Conservation (phyloP, 2,329 filamentous ascomycete genomes). For the Didymellaceae sp. region DNA sequence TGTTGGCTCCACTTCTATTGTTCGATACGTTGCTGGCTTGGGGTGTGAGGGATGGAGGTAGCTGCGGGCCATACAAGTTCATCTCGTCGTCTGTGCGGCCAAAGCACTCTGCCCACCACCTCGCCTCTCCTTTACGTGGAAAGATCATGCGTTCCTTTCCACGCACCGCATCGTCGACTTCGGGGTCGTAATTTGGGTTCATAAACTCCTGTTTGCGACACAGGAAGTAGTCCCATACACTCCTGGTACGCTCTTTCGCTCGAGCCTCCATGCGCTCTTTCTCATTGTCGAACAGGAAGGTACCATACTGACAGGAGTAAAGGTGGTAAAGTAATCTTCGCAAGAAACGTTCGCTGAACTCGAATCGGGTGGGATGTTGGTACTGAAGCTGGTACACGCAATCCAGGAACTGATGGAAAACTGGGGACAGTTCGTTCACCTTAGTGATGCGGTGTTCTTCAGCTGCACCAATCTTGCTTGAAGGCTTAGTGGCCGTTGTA, state of each 20-base stretch:
- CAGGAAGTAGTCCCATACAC: constrained; percentile 96
- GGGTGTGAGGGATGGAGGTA: constrained; percentile 33
- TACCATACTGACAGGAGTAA: constrained; percentile 95
- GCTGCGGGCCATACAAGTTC: constrained; percentile 66
- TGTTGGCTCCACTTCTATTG: constrained; percentile 34
- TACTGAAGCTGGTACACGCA: constrained; percentile 88
- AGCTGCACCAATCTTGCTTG: constrained; percentile 49
- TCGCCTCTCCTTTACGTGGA: constrained; percentile 75
- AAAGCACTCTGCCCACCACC: constrained; percentile 94
- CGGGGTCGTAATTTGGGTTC: constrained; percentile 78
- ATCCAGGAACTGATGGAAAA: constrained; percentile 98
- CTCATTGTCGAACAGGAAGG: constrained; percentile 94
- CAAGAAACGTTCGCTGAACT: constrained; percentile 95
- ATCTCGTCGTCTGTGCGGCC: constrained; percentile 89
- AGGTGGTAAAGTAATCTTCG: constrained; percentile 89
- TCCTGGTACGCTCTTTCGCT: constrained; percentile 75
- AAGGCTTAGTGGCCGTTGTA: constrained; percentile 38
- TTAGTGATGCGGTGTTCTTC: constrained; percentile 73
- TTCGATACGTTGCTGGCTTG: constrained; percentile 36
- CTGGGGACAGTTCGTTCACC: constrained; percentile 89
- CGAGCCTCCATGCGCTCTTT: constrained; percentile 78
- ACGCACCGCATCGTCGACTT: constrained; percentile 77
- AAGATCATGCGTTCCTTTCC: constrained; percentile 86
- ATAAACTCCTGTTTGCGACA: constrained; percentile 79
- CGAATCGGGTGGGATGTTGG: constrained; percentile 87